A percentile compares a stretch with the other conserved stretches of the same genome.
Evolutionary conservation across 2,329 filamentous ascomycete genomes (phyloP).

Genomic region (Fusarium papillatum): DNA sequence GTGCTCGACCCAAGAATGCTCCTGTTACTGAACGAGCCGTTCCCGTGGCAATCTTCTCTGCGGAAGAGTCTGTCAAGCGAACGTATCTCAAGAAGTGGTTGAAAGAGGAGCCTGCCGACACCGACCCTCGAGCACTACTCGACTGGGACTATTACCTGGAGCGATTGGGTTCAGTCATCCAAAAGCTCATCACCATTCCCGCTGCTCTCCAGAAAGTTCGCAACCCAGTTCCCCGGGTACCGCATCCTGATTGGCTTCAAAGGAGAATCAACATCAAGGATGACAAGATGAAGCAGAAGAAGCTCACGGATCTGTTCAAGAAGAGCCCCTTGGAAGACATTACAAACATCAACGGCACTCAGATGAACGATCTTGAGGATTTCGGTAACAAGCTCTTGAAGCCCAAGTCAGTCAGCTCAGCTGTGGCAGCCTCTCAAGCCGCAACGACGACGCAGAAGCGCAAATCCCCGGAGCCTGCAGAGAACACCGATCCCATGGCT

Average conservation of each 20-base stretch:
- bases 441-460: slow-evolving; percentile 71
- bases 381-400: slow-evolving; percentile 79
- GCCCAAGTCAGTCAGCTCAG: slow-evolving; percentile 69
- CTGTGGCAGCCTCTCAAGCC: slow-evolving; percentile 69
- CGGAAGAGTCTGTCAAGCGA: slow-evolving; percentile 88
- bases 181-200: slow-evolving; percentile 99
- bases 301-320: slow-evolving; percentile 88
- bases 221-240: slow-evolving; percentile 93
- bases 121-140: slow-evolving; percentile 89
- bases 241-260: slow-evolving; percentile 97
- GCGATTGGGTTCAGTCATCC: slow-evolving; percentile 95
- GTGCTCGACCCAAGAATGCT: slow-evolving; percentile 85
- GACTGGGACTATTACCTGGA: slow-evolving; percentile 99
- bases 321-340: slow-evolving; percentile 81
- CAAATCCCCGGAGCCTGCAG: slow-evolving; percentile 78
- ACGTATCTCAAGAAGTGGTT: slow-evolving; percentile 96
- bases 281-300: slow-evolving; percentile 98
- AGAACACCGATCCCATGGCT: slow-evolving; percentile 83
- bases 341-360: slow-evolving; percentile 71
- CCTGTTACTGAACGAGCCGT: slow-evolving; percentile 96
- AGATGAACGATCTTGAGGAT: slow-evolving; percentile 82
- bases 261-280: slow-evolving; percentile 95
- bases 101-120: slow-evolving; percentile 90
- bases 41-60: slow-evolving; percentile 97
- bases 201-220: slow-evolving; percentile 94